These are phyloP conservation scores for Flaveria trinervia DNA, from an alignment of 129 eudicot species.

Conservation along the genomic window DNA sequence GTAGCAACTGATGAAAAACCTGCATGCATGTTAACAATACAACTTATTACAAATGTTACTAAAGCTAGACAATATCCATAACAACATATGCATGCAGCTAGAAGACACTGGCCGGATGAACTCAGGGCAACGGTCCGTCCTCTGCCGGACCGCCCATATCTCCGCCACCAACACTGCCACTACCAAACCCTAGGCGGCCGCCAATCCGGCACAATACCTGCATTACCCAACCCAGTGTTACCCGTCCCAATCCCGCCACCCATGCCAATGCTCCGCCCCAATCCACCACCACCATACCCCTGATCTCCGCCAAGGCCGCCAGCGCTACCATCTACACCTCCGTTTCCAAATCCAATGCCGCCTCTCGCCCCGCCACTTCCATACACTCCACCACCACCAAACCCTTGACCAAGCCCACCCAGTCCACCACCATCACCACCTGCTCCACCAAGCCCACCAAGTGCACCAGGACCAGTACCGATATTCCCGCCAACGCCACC, in stretches of 20 bases:
- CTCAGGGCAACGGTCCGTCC: conserved; percentile 23
- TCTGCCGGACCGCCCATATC: conserved; percentile 23
- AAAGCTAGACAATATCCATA: conserved; percentile 1
- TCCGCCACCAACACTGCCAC: conserved; percentile 35
- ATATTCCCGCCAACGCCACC: conserved; percentile 50
- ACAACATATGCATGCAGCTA: conserved; percentile 34
- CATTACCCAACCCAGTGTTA: conserved; percentile 31
- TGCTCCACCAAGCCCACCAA: conserved; percentile 29
- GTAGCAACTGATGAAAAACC: neutral
- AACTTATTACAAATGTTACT: conserved; percentile 9
- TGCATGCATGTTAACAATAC: conserved; percentile 30
- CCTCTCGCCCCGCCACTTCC: conserved; percentile 38
- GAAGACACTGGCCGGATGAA: neutral
- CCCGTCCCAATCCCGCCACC: conserved; percentile 37
- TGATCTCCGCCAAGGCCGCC: conserved; percentile 26
- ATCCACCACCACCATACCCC: conserved; percentile 38
- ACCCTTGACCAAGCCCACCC: conserved; percentile 39
- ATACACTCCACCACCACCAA: conserved; percentile 36
- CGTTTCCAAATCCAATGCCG: conserved; percentile 16
- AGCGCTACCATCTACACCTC: conserved; percentile 20
- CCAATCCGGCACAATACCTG: conserved; percentile 33
- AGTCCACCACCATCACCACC: conserved; percentile 28
- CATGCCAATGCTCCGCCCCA: conserved; percentile 32
- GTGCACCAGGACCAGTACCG: conserved; percentile 38
- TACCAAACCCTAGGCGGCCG: conserved; percentile 30